Percentiles rank a stretch among this genome's conserved stretches.
phyloP scores from a whole-genome alignment of 2,329 filamentous ascomycete genomes.

The Diaporthe batatas region DNA sequence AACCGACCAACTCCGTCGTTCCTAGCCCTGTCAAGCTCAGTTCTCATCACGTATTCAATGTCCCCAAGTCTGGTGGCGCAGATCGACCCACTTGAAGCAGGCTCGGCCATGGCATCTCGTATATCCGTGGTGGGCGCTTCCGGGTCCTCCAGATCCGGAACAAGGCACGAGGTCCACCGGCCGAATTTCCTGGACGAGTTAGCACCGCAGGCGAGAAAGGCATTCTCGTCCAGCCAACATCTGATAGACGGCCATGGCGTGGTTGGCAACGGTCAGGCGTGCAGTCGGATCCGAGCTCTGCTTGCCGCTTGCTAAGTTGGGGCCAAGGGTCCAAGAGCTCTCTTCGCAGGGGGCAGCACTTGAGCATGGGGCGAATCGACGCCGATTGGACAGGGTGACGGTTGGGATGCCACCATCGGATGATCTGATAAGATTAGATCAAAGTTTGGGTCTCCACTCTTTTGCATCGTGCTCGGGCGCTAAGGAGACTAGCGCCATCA shows the following conservation, averaged over 20 bases:
- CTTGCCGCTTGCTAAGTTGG: slow-evolving; percentile 21
- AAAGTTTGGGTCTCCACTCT: neutral
- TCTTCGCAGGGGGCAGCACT: neutral
- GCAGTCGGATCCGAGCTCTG: slow-evolving; percentile 32
- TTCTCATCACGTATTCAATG: neutral
- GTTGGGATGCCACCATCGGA: slow-evolving; percentile 2
- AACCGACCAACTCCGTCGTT: neutral
- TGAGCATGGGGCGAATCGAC: slow-evolving; percentile 21
- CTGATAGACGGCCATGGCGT: slow-evolving; percentile 8
- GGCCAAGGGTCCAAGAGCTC: neutral
- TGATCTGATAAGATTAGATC: slow-evolving; percentile 42
- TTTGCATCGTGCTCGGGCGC: slow-evolving; percentile 4
- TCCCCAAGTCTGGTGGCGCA: too few species aligned
- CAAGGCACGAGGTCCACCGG: neutral
- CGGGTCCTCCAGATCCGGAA: neutral
- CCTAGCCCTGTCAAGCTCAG: neutral
- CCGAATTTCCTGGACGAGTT: slow-evolving; percentile 17
- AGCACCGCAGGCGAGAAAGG: neutral
- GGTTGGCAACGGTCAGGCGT: neutral
- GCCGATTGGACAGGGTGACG: slow-evolving; percentile 29
- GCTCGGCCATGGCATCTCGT: neutral
- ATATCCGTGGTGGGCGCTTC: slow-evolving; percentile 10
- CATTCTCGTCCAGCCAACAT: neutral
- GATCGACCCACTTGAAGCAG: slow-evolving; percentile 2
- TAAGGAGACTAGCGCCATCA: slow-evolving; percentile 36